phyloP scores from a whole-genome alignment of 23 red algal species.

The Gracilaria gracilis region DNA sequence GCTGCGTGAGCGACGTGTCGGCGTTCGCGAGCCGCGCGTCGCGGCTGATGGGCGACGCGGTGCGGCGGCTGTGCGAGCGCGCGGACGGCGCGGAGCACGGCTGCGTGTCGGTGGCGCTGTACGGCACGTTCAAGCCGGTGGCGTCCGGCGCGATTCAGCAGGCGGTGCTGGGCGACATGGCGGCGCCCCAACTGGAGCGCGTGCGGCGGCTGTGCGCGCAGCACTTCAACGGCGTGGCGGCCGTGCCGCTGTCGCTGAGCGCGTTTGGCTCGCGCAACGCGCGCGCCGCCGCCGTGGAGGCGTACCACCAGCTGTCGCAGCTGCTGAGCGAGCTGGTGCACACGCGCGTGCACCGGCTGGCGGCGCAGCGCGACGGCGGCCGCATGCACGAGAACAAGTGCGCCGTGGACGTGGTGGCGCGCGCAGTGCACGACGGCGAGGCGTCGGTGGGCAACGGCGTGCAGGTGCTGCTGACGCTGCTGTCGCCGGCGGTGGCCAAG shows the following conservation, averaged over 20 bases:
- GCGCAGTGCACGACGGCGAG: background rate
- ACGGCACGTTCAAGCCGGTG: conserved; percentile 29
- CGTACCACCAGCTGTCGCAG: background rate
- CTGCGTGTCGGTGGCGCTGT: background rate
- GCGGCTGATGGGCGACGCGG: background rate
- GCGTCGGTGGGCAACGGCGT: background rate
- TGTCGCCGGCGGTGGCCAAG: conserved; percentile 58
- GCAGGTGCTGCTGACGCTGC: conserved; percentile 39
- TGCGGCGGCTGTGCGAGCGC: background rate
- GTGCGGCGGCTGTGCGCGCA: background rate
- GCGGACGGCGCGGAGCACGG: background rate
- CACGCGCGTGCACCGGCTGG: background rate
- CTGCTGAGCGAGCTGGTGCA: background rate
- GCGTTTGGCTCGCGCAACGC: conserved; percentile 24
- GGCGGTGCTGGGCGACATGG: conserved; percentile 33
- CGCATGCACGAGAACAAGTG: background rate
- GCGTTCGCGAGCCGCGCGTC: background rate
- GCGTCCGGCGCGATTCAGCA: background rate
- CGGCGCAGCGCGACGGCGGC: background rate
- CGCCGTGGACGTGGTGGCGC: background rate
- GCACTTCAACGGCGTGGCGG: conserved; percentile 58
- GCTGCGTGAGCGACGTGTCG: background rate
- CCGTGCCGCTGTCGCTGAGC: conserved; percentile 34
- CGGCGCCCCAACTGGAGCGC: background rate
- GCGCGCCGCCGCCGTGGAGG: conserved; percentile 27